A percentile compares a stretch with the other conserved stretches of the same genome.
phyloP scores from a whole-genome alignment of 2,329 filamentous ascomycete species.

The Colletotrichum incanum region DNA sequence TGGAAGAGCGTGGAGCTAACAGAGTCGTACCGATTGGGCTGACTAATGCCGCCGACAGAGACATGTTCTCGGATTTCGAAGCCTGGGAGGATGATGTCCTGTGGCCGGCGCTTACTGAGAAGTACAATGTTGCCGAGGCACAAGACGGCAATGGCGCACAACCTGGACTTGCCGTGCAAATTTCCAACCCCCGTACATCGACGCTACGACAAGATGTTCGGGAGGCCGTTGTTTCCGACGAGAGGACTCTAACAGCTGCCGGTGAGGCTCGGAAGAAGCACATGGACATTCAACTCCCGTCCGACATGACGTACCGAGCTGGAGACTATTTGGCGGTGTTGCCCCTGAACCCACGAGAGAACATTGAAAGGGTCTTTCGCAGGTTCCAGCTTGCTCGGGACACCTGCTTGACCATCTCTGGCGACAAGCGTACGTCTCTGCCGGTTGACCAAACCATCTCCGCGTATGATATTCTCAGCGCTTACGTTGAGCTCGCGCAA shows the following conservation, averaged over 20 bases:
- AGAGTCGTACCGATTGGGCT: constrained; percentile 64
- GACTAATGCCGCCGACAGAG: constrained; percentile 73
- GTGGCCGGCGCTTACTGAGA: constrained; percentile 65
- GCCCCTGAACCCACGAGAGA: constrained; percentile 77
- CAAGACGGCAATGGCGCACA: constrained; percentile 35
- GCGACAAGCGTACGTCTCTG: constrained; percentile 66
- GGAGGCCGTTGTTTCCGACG: constrained; percentile 71
- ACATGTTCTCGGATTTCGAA: constrained; percentile 79
- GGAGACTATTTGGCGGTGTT: constrained; percentile 85
- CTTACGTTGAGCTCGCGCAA: constrained; percentile 81
- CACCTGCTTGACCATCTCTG: constrained; percentile 73
- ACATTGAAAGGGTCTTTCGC: constrained; percentile 74
- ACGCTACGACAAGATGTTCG: constrained; percentile 73
- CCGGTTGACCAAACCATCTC: constrained; percentile 72
- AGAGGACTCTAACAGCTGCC: constrained; percentile 63
- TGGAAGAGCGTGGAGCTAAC: constrained; percentile 56
- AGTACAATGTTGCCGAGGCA: constrained; percentile 63
- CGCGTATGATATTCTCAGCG: constrained; percentile 75
- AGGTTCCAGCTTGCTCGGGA: constrained; percentile 80
- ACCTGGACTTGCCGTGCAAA: constrained; percentile 61
- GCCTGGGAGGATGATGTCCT: constrained; percentile 74
- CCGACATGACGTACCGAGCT: constrained; percentile 75
- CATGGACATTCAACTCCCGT: constrained; percentile 78
- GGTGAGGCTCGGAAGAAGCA: constrained; percentile 73
- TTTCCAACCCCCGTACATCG: constrained; percentile 69